Evolutionary conservation across 2,329 filamentous ascomycete species (phyloP), one percentile per base, ranked within the genome.

Genomic region (Fusarium sp.): DNA sequence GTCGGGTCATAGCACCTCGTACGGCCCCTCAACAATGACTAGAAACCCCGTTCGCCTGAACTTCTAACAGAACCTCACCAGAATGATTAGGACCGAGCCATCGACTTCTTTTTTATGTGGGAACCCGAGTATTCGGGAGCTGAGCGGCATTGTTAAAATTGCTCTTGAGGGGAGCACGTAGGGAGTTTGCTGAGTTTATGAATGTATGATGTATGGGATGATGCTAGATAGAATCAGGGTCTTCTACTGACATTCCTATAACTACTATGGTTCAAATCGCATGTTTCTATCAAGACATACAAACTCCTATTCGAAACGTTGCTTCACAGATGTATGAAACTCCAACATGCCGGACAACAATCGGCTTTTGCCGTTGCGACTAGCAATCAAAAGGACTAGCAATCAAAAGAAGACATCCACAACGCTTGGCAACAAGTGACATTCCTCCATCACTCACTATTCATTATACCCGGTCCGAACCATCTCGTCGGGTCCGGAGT

Each of bases 11-110:
- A 24, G 36, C 40, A 21, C 24, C 38, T 52, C 40, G 32, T 45
- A 34, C 47, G 26, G 47, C 43, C 50, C 43, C 48, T 57, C 17
- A 32, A 34, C 38, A 32, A 39, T 24, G 26, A 42, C 32, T 15
- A n/a, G 17, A 15, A 30, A 36, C 21, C 32, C 24, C 21, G 17
- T 56, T 38, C 44, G 57, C 60, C 60, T 63, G 60, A 63, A 26
- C 42, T 38, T 51, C 58, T 45, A 46, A 63, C 60, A n/a, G 20
- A 19, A 15, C 20, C 34, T 48, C 48, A 28, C 30, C 12, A 62
- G 24, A 42, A 6, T n/a, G 4, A 9, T 10, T 12, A 15, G 26
- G 21, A 4, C 26, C 20, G 30, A 43, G 38, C n/a, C 2, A 43
- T 4, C 2, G 26, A 28, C 26, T 11, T 28, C 3, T 28, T 3